Base-by-base conservation (phyloP, 2,329 filamentous ascomycete species). In the Paecilomyces sp. region DNA sequence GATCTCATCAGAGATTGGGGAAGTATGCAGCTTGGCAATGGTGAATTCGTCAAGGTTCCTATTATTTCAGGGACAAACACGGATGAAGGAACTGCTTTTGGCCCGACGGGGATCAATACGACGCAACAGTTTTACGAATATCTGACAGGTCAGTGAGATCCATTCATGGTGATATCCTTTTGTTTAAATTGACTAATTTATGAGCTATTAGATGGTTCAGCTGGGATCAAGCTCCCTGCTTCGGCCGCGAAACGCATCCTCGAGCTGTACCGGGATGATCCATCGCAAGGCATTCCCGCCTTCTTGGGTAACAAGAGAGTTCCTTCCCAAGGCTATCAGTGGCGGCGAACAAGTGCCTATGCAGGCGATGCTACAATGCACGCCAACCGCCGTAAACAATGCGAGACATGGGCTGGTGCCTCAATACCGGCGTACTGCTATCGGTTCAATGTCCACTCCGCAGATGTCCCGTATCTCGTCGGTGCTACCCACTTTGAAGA, bases 41-140 rank as follows among this genome's bases (percentile, higher is more conserved):
- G 85, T 54, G 79, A 80, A 18, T 88, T 89, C 63, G 82, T 88
- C 59, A 79, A 84, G 57, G 84, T 89, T 0, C 85, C 86, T 1
- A 80, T 89, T 50, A 77, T 90, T 6, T 75, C 81, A 34, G 87
- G 88, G 6, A 81, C 81, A 36, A 89, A 88, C 69, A 82, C 81
- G 1, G 87, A 90, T 64, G 88, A 90, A 68, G 88, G 85, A 2
- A 82, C 81, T 0, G 75, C 76, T 1, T 88, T 87, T 65, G 81
- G 77, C 0, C 78, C 79, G 11, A 69, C 62, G 5, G 81, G 80
- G 15, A 80, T 88, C 62, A 82, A 86, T 67, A 84, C 80, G 1
- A 81, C 78, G 11, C 78, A 74, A 15, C 77, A 86, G 56, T 83
- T 87, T 66, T 70, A 75, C 53, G 67, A 70, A 22, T 75, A 72